Conservation (phyloP, 1,139 yeast species). For the Oligophagozyma castellii region DNA sequence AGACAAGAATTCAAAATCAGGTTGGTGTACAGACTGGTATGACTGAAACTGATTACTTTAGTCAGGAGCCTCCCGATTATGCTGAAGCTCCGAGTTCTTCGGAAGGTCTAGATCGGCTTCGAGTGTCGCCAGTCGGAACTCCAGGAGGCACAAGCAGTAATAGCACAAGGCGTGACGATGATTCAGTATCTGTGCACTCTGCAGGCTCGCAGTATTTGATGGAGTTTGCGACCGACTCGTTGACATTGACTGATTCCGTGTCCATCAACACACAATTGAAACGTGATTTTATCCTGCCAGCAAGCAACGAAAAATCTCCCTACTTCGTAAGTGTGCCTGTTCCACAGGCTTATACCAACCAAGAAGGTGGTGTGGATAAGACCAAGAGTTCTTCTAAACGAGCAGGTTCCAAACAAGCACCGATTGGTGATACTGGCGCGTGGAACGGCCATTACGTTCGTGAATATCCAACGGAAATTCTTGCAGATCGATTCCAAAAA, state of each 20-base stretch:
- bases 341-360: slow-evolving; percentile 12
- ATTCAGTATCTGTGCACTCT: slow-evolving; percentile 12
- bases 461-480: slow-evolving; percentile 27
- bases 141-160: too few relatives aligned
- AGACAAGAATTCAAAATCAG: too few relatives aligned
- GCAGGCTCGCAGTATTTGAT: slow-evolving; percentile 16
- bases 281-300: slow-evolving; percentile 22
- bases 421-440: slow-evolving; percentile 7
- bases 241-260: slow-evolving; percentile 9
- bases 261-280: slow-evolving; percentile 17
- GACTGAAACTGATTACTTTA: too few relatives aligned
- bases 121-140: too few relatives aligned
- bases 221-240: slow-evolving; percentile 13
- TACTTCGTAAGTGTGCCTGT: slow-evolving; percentile 26
- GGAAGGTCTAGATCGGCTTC: too few relatives aligned
- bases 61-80: too few relatives aligned
- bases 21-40: too few relatives aligned
- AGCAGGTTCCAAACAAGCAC: slow-evolving; percentile 2
- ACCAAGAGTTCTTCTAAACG: slow-evolving; percentile 2
- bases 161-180: too few relatives aligned
- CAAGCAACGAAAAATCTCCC: slow-evolving; percentile 25
- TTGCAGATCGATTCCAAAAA: slow-evolving; percentile 42
- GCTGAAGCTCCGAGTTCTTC: too few relatives aligned
- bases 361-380: slow-evolving; percentile 5
- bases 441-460: slow-evolving; percentile 16